Evolutionary conservation across 1,139 yeast genomes (phyloP).

Genomic region (Candida anutae): DNA sequence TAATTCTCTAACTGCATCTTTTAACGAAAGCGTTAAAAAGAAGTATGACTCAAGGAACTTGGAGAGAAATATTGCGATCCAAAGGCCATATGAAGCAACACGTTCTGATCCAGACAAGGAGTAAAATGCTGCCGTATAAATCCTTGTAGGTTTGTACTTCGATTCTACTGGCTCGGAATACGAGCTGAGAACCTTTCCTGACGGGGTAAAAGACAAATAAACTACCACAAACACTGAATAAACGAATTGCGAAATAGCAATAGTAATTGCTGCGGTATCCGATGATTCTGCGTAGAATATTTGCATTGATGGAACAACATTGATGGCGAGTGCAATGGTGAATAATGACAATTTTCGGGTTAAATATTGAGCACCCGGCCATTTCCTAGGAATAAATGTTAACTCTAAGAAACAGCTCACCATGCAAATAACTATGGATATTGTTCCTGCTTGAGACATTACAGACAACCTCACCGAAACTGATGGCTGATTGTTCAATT

Average conservation of each 20-base stretch:
- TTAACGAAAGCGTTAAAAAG: slow-evolving; percentile 39
- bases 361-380: slow-evolving; percentile 47
- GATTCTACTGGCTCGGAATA: slow-evolving; percentile 12
- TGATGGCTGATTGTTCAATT: slow-evolving; percentile 43
- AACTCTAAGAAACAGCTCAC: slow-evolving; percentile 37
- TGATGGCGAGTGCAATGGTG: slow-evolving; percentile 18
- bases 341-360: slow-evolving; percentile 27
- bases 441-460: slow-evolving; percentile 44
- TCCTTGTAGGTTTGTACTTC: slow-evolving; percentile 24
- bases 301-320: slow-evolving; percentile 29
- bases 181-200: slow-evolving; percentile 33
- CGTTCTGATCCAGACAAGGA: slow-evolving; percentile 28
- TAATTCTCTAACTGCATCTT: slow-evolving; percentile 43
- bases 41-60: slow-evolving; percentile 46
- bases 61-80: slow-evolving; percentile 39
- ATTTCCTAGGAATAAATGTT: slow-evolving; percentile 45
- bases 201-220: slow-evolving; percentile 40
- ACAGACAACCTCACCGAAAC: slow-evolving; percentile 36
- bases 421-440: slow-evolving; percentile 38
- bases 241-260: slow-evolving; percentile 38
- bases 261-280: slow-evolving; percentile 20
- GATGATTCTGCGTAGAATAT: neutral
- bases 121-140: slow-evolving; percentile 31
- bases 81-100: slow-evolving; percentile 37
- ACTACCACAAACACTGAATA: slow-evolving; percentile 33